Percentiles rank a stretch among this genome's conserved stretches.
phyloP scores from a whole-genome alignment of 2,329 filamentous ascomycete genomes.

The Cryphonectria radicalis region DNA sequence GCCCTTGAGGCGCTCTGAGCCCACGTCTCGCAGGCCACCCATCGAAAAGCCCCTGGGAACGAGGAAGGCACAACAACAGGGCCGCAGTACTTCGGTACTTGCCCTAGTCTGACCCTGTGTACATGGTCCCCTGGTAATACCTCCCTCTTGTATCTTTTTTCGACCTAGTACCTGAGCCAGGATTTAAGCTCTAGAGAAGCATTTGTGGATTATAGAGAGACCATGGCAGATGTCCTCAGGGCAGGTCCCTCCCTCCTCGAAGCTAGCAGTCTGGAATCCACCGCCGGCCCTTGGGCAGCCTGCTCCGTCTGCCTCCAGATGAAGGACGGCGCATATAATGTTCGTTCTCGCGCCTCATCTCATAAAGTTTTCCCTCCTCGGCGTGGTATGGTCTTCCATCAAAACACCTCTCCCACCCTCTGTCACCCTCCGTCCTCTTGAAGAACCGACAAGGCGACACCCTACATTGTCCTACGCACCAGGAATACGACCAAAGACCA shows the following conservation, averaged over 20 bases:
- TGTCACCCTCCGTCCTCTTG: background rate
- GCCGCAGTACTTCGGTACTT: conserved; percentile 8
- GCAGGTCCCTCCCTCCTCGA: conserved; percentile 4
- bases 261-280: conserved; percentile 8
- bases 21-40: background rate
- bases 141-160: conserved; percentile 12
- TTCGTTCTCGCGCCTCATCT: conserved; percentile 10
- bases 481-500: background rate
- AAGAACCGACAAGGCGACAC: background rate
- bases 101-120: background rate
- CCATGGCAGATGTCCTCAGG: conserved; percentile 10
- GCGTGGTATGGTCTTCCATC: background rate
- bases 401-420: background rate
- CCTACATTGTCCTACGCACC: background rate
- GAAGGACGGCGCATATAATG: conserved; percentile 7
- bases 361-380: background rate
- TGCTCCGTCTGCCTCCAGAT: conserved; percentile 7
- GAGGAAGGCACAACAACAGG: background rate
- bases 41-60: background rate
- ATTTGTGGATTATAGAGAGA: conserved; percentile 1
- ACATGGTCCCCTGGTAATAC: background rate
- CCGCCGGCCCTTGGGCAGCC: conserved; percentile 1
- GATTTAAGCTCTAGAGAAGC: conserved; percentile 10
- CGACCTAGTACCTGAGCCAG: conserved; percentile 1
- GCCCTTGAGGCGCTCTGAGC: background rate